Evolutionary conservation across 176 grass and related monocot species (phyloP).

Genomic region (Melocanna baccifera): DNA sequence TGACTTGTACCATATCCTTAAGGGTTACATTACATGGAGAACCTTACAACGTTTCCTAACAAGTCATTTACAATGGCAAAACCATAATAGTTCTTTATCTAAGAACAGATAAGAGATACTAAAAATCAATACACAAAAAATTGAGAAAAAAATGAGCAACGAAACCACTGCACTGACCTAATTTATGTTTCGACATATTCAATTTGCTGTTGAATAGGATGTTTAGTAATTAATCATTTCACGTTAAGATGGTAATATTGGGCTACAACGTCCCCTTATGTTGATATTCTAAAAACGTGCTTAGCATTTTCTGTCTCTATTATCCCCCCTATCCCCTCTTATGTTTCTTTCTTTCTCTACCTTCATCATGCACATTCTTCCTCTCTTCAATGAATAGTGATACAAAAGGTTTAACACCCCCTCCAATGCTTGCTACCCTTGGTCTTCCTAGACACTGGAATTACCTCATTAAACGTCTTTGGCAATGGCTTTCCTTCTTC

Average conservation of each 20-base stretch:
- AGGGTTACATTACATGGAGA: no score
- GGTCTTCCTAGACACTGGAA: background rate
- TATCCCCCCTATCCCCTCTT: background rate
- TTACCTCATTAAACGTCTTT: slow-evolving; percentile 77
- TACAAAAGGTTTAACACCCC: background rate
- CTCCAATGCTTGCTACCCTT: background rate
- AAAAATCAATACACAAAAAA: background rate
- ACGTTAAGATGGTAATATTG: background rate
- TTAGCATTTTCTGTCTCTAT: background rate
- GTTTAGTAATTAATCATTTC: background rate
- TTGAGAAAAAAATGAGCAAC: background rate
- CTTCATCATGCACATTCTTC: background rate
- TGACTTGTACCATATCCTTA: no score
- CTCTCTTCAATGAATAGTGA: background rate
- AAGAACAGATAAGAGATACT: background rate
- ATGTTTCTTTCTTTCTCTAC: no score
- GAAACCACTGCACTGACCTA: background rate
- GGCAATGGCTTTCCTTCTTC: slow-evolving; percentile 88
- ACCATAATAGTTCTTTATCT: background rate
- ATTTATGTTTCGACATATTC: background rate
- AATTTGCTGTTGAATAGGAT: background rate
- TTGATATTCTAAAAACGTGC: background rate
- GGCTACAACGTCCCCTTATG: background rate
- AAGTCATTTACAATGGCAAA: background rate
- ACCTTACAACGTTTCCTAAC: slow-evolving; percentile 36